These are phyloP conservation scores for Eutreptiella sp. DNA, from an alignment of 208 protist species.

Conservation along the genomic window DNA sequence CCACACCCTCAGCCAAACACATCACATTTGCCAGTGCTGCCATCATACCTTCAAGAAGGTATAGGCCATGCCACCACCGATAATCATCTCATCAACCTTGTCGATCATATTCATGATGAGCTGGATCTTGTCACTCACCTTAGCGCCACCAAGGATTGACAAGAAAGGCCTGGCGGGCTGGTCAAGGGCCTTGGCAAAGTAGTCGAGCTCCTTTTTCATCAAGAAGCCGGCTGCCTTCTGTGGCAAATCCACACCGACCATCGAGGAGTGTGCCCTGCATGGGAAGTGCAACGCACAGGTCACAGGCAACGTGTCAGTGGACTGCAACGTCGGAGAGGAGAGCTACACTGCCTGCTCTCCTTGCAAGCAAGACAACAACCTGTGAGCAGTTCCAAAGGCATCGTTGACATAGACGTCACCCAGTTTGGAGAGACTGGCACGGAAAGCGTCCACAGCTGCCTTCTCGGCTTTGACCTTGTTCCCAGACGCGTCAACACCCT, in stretches of 20 bases:
- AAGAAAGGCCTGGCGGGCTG: conserved; percentile 43
- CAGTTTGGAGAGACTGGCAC: conserved; percentile 38
- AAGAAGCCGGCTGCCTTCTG: conserved; percentile 74
- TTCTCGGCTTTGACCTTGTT: conserved; percentile 76
- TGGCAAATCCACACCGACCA: conserved; percentile 19
- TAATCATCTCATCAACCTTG: conserved; percentile 86
- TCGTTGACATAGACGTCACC: conserved; percentile 91
- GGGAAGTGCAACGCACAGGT: too few species aligned
- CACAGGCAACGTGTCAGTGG: too few species aligned
- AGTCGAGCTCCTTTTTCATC: conserved; percentile 84
- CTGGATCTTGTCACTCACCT: conserved; percentile 88
- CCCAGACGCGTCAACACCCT: conserved; percentile 35
- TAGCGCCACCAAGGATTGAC: conserved; percentile 86
- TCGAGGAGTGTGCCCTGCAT: too few species aligned
- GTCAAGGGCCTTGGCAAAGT: conserved; percentile 60
- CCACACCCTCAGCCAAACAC: not conserved
- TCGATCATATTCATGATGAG: conserved; percentile 88
- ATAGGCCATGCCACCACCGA: conserved; percentile 57
- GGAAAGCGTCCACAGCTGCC: conserved; percentile 40
- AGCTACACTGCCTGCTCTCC: too few species aligned
- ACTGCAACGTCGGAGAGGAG: too few species aligned
- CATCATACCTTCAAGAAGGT: conserved; percentile 44
- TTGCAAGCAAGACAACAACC: too few species aligned
- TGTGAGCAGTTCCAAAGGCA: conserved; percentile 92
- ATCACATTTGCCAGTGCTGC: not conserved